These are phyloP conservation scores for Aspergillus pseudotamarii DNA, from an alignment of 2,329 filamentous ascomycete genomes.

Conservation along the genomic window DNA sequence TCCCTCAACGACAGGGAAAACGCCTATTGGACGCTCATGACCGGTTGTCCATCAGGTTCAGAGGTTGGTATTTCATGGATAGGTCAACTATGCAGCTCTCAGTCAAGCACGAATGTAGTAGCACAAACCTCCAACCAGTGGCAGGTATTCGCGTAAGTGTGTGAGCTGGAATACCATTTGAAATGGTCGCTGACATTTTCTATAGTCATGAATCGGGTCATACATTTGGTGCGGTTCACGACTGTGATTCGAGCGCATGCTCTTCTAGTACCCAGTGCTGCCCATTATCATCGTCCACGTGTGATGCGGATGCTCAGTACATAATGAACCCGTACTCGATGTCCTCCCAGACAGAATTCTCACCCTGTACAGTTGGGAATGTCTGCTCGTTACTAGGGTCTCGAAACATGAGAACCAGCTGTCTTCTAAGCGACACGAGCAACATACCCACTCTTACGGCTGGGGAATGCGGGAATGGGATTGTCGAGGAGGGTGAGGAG, in stretches of 20 bases:
- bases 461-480: slow-evolving; percentile 77
- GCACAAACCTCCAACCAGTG: slow-evolving; percentile 81
- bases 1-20: slow-evolving; percentile 68
- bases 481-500: slow-evolving; percentile 84
- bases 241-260: slow-evolving; percentile 59
- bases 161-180: neutral
- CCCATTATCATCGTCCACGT: slow-evolving; percentile 66
- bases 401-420: slow-evolving; percentile 69
- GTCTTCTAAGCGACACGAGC: slow-evolving; percentile 63
- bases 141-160: slow-evolving; percentile 76
- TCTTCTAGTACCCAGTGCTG: slow-evolving; percentile 66
- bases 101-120: slow-evolving; percentile 71
- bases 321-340: slow-evolving; percentile 61
- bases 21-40: slow-evolving; percentile 89
- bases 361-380: slow-evolving; percentile 82
- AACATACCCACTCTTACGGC: slow-evolving; percentile 51
- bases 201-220: slow-evolving; percentile 78
- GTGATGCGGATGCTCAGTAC: slow-evolving; percentile 71
- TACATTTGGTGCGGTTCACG: slow-evolving; percentile 80
- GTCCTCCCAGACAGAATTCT: slow-evolving; percentile 72
- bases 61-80: slow-evolving; percentile 83
- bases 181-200: neutral
- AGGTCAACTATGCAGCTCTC: slow-evolving; percentile 70
- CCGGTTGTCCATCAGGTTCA: slow-evolving; percentile 74
- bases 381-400: slow-evolving; percentile 79